A percentile compares a stretch with the other conserved stretches of the same genome.
phyloP scores from a whole-genome alignment of 805 yeast species.

The Isabelozyma heimii region DNA sequence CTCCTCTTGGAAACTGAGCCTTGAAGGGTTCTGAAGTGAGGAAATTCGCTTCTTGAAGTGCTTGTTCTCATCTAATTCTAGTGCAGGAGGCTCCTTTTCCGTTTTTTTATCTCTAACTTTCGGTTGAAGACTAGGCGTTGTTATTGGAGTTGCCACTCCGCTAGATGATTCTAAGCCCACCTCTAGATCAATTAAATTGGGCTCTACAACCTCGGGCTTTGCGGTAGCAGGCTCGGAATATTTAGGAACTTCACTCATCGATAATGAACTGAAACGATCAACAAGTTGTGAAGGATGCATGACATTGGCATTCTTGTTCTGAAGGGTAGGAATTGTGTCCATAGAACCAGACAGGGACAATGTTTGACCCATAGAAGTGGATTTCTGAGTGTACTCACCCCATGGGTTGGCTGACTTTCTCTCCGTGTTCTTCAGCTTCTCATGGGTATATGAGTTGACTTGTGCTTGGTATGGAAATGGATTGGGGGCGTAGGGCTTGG shows the following conservation, averaged over 20 bases:
- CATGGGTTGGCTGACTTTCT: conserved; percentile 29
- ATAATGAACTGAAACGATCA: background rate
- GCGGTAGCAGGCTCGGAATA: background rate
- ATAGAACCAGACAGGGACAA: conserved; percentile 1
- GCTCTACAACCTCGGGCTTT: conserved; percentile 8
- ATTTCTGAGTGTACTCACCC: conserved; percentile 23
- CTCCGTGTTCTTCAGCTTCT: background rate
- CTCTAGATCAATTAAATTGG: conserved; percentile 35
- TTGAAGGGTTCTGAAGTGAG: conserved; percentile 24
- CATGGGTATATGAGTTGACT: background rate
- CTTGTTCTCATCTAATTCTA: conserved; percentile 19
- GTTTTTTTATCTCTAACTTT: conserved; percentile 4
- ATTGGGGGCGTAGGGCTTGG: background rate
- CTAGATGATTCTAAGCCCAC: conserved; percentile 28
- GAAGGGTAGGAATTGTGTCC: background rate
- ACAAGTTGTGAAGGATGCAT: background rate
- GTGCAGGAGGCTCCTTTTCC: conserved; percentile 14
- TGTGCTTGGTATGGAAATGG: background rate
- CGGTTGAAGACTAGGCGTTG: conserved; percentile 14
- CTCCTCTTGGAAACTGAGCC: conserved; percentile 37
- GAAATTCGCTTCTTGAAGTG: conserved; percentile 32
- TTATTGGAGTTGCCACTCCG: conserved; percentile 14
- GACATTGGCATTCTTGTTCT: background rate
- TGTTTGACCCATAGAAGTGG: background rate
- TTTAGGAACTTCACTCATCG: background rate